phyloP scores from a whole-genome alignment of 805 yeast genomes.

The Wickerhamiella lipophila region DNA sequence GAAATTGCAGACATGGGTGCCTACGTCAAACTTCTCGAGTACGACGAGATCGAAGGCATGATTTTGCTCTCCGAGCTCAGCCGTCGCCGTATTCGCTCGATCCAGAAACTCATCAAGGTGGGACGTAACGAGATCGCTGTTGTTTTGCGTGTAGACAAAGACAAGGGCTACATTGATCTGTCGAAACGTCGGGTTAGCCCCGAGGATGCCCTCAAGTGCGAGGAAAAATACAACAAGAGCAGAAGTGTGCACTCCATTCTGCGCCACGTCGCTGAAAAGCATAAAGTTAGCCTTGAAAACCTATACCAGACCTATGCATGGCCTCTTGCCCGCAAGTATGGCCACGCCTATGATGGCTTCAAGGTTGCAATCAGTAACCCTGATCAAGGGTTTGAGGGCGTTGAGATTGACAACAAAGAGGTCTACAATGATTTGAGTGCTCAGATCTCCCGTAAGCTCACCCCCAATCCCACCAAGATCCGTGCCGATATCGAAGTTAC shows the following conservation, averaged over 20 bases:
- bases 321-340: slow-evolving; percentile 92
- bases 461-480: slow-evolving; percentile 95
- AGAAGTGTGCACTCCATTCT: slow-evolving; percentile 97
- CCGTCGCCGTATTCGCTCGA: slow-evolving; percentile 96
- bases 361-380: slow-evolving; percentile 90
- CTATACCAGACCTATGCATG: slow-evolving; percentile 86
- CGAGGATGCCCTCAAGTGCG: slow-evolving; percentile 94
- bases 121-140: slow-evolving; percentile 98
- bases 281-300: slow-evolving; percentile 71
- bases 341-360: slow-evolving; percentile 96
- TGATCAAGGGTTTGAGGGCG: slow-evolving; percentile 64
- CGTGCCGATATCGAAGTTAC: slow-evolving; percentile 98
- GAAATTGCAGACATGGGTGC: slow-evolving; percentile 98
- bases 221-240: slow-evolving; percentile 91
- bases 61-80: slow-evolving; percentile 88
- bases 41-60: slow-evolving; percentile 98
- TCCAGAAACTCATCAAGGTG: slow-evolving; percentile 92
- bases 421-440: slow-evolving; percentile 72
- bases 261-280: slow-evolving; percentile 97
- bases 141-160: slow-evolving; percentile 94
- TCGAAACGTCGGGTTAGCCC: slow-evolving; percentile 97
- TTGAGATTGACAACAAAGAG: slow-evolving; percentile 52
- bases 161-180: slow-evolving; percentile 94
- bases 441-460: slow-evolving; percentile 83
- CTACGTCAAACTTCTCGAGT: slow-evolving; percentile 82